A percentile compares a stretch with the other conserved stretches of the same genome.
Evolutionary conservation across 1,284 basidiomycete species (phyloP).

Genomic region (Boletus semigastroideus): DNA sequence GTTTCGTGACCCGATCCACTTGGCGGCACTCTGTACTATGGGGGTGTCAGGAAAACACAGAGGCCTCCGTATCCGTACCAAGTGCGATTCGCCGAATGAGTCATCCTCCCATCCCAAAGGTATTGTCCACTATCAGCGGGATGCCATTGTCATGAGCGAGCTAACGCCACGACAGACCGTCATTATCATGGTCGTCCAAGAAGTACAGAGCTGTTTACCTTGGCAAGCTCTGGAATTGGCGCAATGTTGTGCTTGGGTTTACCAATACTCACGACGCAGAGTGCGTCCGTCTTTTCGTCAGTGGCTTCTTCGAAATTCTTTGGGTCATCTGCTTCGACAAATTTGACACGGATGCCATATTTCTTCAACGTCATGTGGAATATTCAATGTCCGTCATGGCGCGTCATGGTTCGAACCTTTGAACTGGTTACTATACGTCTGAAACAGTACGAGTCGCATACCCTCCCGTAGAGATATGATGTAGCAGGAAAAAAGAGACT

Average conservation of each 20-base stretch:
- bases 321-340: conserved; percentile 63
- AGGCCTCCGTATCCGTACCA: conserved; percentile 62
- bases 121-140: conserved; percentile 88
- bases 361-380: conserved; percentile 66
- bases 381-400: too few relatives aligned
- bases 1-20: conserved; percentile 94
- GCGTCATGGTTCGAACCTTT: conserved; percentile 52
- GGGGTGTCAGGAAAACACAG: background rate
- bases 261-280: conserved; percentile 82
- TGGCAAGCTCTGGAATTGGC: conserved; percentile 72
- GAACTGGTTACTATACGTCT: conserved; percentile 90
- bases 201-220: conserved; percentile 42
- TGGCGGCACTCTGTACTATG: conserved; percentile 80
- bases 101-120: conserved; percentile 78
- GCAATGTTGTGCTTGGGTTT: conserved; percentile 83
- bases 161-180: conserved; percentile 22
- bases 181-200: background rate
- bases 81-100: conserved; percentile 67
- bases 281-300: conserved; percentile 74
- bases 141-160: conserved; percentile 74
- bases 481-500: conserved; percentile 26
- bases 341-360: conserved; percentile 78
- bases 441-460: conserved; percentile 31
- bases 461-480: conserved; percentile 67
- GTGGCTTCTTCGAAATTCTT: conserved; percentile 72